Evolutionary conservation across 2,329 filamentous ascomycete species (phyloP), one percentile per base, ranked within the genome.

Genomic region (Juglanconis sp.): DNA sequence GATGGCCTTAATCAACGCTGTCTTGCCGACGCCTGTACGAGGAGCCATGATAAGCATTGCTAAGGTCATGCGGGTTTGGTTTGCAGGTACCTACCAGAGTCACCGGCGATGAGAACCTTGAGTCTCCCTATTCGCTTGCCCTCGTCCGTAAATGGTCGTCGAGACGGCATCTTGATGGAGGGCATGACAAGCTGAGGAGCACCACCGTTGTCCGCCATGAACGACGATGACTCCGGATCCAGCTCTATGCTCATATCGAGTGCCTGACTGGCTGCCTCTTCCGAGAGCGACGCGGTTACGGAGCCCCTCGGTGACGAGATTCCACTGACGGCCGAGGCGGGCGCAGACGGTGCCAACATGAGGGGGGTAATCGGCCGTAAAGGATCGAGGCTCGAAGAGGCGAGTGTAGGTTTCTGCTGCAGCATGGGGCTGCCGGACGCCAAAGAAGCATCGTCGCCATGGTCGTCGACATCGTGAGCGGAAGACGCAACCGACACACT

Each of bases 151-250:
- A 98, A 98, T 0, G 93, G 93, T 55, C 92, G 84, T 53, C 95
- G 87, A 63, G 86, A 90, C 3, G 95, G 94, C 85, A 99, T 95
- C 63, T 86, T 87, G 68, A 99, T 88, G 70, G 92, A 96, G 5
- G 95, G 95, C 95, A 99, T 99, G 62, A 99, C 91, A n/a, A 99
- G 82, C 73, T 98, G 93, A 31, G 89, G 89, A 46, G 79, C 81
- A 63, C 73, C 79, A 52, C 76, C 75, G 61, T 80, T 71, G 83
- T 87, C 69, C 64, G 74, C 65, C 71, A 77, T 72, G 50, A 24
- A 64, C 13, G 61, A 64, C 10, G 69, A 79, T 78, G 56, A 83
- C 80, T 67, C 85, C 77, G 68, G 53, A 35, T 70, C 65, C 10
- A 70, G 68, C 57, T 78, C 75, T 57, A 80, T 78, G 42, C 76